Percentiles rank a stretch among this genome's conserved stretches.
phyloP scores from a whole-genome alignment of 2,329 filamentous ascomycete genomes.

The Ascochyta rabiei region DNA sequence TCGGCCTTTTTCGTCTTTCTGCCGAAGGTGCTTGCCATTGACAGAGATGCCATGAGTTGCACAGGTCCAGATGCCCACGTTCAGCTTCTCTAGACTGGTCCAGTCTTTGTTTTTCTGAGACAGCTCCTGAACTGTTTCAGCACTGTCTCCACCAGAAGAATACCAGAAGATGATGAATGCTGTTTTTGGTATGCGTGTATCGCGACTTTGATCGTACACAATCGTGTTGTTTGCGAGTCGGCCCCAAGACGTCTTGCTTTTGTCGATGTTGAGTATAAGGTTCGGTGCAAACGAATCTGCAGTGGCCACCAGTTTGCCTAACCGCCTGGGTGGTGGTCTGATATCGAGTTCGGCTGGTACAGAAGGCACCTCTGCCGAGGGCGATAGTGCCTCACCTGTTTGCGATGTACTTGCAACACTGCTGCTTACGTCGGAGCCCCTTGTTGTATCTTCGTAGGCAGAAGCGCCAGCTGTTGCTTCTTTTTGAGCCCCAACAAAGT shows the following conservation, averaged over 20 bases:
- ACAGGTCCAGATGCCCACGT: constrained; percentile 79
- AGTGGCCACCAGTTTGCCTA: constrained; percentile 71
- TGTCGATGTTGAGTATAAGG: constrained; percentile 66
- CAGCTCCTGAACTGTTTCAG: constrained; percentile 60
- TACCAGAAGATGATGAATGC: constrained; percentile 72
- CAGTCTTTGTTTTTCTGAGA: constrained; percentile 58
- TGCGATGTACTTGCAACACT: constrained; percentile 22
- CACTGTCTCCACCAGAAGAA: constrained; percentile 70
- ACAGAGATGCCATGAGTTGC: constrained; percentile 76
- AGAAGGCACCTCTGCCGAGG: constrained; percentile 27
- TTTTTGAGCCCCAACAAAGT: constrained; percentile 43
- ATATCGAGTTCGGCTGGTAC: constrained; percentile 40
- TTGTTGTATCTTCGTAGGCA: constrained; percentile 38
- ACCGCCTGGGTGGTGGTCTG: constrained; percentile 49
- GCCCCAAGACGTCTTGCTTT: constrained; percentile 77
- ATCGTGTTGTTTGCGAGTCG: constrained; percentile 71
- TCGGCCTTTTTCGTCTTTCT: constrained; percentile 58
- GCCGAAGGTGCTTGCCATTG: constrained; percentile 72
- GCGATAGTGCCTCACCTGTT: constrained; percentile 23
- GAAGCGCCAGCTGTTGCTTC: constrained; percentile 26
- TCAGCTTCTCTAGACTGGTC: constrained; percentile 60
- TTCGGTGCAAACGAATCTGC: constrained; percentile 69
- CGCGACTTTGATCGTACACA: constrained; percentile 65
- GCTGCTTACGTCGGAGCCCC: constrained; percentile 30
- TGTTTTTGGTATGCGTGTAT: constrained; percentile 79